Conservation (phyloP, 164 flowering plant genomes). For the Tetracentron sinense region DNA sequence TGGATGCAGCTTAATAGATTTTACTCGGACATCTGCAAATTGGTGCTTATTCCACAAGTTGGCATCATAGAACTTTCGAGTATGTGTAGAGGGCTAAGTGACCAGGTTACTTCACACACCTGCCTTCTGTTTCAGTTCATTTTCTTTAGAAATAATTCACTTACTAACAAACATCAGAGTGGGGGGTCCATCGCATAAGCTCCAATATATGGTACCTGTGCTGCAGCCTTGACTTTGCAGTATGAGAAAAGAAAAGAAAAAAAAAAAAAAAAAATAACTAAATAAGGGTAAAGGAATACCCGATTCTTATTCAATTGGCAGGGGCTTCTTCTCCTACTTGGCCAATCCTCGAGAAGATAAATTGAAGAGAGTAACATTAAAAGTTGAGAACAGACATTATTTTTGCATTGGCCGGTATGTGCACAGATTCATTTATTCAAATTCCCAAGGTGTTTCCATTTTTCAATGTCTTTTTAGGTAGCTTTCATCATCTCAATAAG, state of each 20-base stretch:
- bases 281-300: not conserved
- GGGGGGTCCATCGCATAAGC: not conserved
- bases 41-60: constrained; percentile 52
- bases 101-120: constrained; percentile 56
- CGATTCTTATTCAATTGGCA: constrained; percentile 26
- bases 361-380: constrained; percentile 54
- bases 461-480: not conserved
- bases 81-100: constrained; percentile 77
- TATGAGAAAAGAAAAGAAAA: not conserved
- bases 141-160: not conserved
- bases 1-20: constrained; percentile 64
- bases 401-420: constrained; percentile 79
- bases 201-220: not conserved
- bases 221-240: not conserved
- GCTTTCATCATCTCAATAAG: not conserved
- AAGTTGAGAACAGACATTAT: constrained; percentile 73
- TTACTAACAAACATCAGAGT: not conserved
- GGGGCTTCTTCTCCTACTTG: constrained; percentile 84
- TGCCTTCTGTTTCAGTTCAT: not conserved
- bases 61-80: constrained; percentile 68
- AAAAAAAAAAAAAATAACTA: not conserved
- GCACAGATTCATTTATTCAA: not conserved
- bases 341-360: constrained; percentile 70
- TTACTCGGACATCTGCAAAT: constrained; percentile 68
- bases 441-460: not conserved